Percentiles rank a stretch among this genome's conserved stretches.
These are phyloP conservation scores for Xylaria hypoxylon DNA, from an alignment of 2,329 filamentous ascomycete species.

Conservation along the genomic window DNA sequence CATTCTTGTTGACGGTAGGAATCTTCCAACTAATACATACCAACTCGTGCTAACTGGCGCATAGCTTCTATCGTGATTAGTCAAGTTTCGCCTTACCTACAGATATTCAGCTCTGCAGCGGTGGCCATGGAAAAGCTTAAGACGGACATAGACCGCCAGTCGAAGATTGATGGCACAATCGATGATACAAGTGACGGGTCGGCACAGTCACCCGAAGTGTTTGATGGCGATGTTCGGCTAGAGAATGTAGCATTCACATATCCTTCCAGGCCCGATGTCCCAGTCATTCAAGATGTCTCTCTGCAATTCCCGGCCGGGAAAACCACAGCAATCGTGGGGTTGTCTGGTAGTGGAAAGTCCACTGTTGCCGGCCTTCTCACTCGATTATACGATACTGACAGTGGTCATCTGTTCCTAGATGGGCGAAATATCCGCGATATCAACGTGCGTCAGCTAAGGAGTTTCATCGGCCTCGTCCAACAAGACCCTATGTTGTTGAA, in stretches of 20 bases:
- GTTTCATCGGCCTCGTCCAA: conserved; percentile 50
- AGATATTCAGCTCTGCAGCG: conserved; percentile 67
- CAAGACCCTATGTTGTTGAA: conserved; percentile 52
- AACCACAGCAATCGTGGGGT: conserved; percentile 62
- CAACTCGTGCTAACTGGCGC: conserved; percentile 48
- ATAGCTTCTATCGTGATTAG: conserved; percentile 67
- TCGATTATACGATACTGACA: conserved; percentile 67
- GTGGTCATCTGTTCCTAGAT: conserved; percentile 61
- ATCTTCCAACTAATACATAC: conserved; percentile 1
- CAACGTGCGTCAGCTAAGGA: conserved; percentile 57
- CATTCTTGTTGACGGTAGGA: conserved; percentile 68
- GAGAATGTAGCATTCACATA: conserved; percentile 55
- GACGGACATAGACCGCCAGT: conserved; percentile 63
- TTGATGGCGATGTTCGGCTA: conserved; percentile 53
- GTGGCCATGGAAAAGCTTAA: conserved; percentile 66
- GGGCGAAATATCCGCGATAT: conserved; percentile 60
- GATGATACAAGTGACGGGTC: conserved; percentile 49
- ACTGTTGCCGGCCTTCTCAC: conserved; percentile 65
- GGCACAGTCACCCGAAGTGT: conserved; percentile 60
- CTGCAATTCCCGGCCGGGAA: conserved; percentile 53
- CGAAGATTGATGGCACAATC: conserved; percentile 58
- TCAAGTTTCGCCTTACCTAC: conserved; percentile 70
- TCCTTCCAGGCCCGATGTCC: conserved; percentile 53
- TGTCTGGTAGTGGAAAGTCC: conserved; percentile 62
- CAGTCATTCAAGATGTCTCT: conserved; percentile 52